phyloP scores from a whole-genome alignment of 768 basidiomycete genomes.

The Hemileccinum impolitum region DNA sequence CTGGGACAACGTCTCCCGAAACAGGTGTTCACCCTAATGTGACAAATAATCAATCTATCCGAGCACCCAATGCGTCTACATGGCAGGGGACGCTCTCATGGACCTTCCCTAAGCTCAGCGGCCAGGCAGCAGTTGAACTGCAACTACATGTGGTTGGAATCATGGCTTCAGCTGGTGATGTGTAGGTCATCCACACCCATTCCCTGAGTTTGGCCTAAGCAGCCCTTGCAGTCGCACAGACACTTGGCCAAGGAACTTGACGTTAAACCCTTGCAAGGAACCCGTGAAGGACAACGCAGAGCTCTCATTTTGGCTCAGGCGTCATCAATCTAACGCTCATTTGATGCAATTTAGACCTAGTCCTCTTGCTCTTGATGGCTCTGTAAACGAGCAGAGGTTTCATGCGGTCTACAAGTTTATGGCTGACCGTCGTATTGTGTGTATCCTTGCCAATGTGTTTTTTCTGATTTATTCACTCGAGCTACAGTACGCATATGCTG shows the following conservation, averaged over 20 bases:
- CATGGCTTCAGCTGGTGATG: slow-evolving; percentile 18
- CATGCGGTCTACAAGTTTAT: slow-evolving; percentile 41
- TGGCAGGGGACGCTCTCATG: slow-evolving; percentile 54
- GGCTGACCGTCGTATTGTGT: slow-evolving; percentile 42
- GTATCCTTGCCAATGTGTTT: slow-evolving; percentile 17
- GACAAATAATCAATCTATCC: slow-evolving; percentile 2
- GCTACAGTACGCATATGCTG: slow-evolving; percentile 46
- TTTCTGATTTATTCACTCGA: slow-evolving; percentile 1
- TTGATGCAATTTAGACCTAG: slow-evolving; percentile 40
- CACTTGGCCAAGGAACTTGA: slow-evolving; percentile 50
- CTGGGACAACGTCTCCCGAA: slow-evolving; percentile 16
- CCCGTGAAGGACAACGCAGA: slow-evolving; percentile 38
- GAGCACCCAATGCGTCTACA: slow-evolving; percentile 1
- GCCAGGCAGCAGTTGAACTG: slow-evolving; percentile 38
- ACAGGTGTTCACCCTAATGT: slow-evolving; percentile 1
- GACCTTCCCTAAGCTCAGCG: slow-evolving; percentile 31
- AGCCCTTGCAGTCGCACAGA: slow-evolving; percentile 41
- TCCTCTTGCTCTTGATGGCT: slow-evolving; percentile 32
- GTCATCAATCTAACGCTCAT: slow-evolving; percentile 31
- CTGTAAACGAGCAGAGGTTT: slow-evolving; percentile 44
- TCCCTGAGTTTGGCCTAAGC: slow-evolving; percentile 1
- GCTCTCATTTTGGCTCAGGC: slow-evolving; percentile 48
- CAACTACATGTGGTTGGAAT: slow-evolving; percentile 36
- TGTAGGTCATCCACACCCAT: slow-evolving; percentile 31
- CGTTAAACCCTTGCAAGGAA: slow-evolving; percentile 40